A percentile compares a stretch with the other conserved stretches of the same genome.
phyloP scores from a whole-genome alignment of 805 yeast genomes.

The Maudiozyma turicensis region DNA sequence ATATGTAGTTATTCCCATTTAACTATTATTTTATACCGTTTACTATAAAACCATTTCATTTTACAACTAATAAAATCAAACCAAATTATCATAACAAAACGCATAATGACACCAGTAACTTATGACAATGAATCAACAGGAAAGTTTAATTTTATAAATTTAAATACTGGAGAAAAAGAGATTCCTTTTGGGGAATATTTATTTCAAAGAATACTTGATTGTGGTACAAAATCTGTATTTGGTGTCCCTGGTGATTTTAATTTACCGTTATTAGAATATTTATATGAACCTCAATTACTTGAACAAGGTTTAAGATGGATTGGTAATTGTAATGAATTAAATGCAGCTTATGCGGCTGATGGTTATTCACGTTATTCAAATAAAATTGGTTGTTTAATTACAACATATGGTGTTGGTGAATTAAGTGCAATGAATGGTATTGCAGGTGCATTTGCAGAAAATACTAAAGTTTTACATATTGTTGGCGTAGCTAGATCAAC shows the following conservation, averaged over 20 bases:
- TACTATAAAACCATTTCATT: background rate
- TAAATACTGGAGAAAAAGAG: slow-evolving; percentile 1
- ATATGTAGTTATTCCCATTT: too few relatives aligned
- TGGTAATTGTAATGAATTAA: slow-evolving; percentile 82
- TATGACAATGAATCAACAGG: background rate
- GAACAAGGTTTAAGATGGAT: slow-evolving; percentile 48
- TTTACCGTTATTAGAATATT: slow-evolving; percentile 54
- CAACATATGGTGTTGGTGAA: slow-evolving; percentile 86
- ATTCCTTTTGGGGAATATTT: slow-evolving; percentile 58
- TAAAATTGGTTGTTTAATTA: slow-evolving; percentile 53
- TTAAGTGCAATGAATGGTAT: slow-evolving; percentile 75
- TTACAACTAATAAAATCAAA: background rate
- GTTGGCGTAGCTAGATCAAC: slow-evolving; percentile 43
- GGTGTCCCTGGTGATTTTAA: slow-evolving; percentile 81
- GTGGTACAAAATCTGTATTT: slow-evolving; percentile 52
- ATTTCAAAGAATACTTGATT: slow-evolving; percentile 44
- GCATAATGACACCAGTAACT: slow-evolving; percentile 3
- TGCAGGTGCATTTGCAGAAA: slow-evolving; percentile 76
- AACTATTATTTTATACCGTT: too few relatives aligned
- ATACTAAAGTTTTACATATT: slow-evolving; percentile 68
- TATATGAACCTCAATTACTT: slow-evolving; percentile 33
- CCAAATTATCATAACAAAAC: background rate
- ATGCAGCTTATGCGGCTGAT: slow-evolving; percentile 84
- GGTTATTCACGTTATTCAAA: slow-evolving; percentile 66
- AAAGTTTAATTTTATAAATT: background rate